phyloP scores from a whole-genome alignment of 306 rosid genomes.

The Spatholobus suberectus region DNA sequence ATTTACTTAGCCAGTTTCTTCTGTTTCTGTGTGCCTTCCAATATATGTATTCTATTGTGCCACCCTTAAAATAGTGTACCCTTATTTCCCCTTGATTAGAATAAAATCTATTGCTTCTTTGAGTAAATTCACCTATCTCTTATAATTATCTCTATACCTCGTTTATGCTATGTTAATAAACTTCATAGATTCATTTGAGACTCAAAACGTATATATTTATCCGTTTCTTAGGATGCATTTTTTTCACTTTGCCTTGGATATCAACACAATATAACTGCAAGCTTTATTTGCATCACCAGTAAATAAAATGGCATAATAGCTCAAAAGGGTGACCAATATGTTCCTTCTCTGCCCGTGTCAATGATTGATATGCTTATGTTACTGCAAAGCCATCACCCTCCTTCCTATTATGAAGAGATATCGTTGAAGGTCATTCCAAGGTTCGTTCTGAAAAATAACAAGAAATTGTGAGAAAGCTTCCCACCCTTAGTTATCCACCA shows the following conservation, averaged over 20 bases:
- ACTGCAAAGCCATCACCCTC: conserved; percentile 21
- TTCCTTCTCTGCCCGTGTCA: neutral
- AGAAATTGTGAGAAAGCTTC: neutral
- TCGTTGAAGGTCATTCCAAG: neutral
- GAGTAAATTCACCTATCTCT: conserved; percentile 1
- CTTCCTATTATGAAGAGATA: conserved; percentile 9
- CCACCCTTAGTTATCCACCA: neutral
- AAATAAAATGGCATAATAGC: neutral
- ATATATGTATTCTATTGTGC: conserved; percentile 12
- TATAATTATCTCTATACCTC: neutral
- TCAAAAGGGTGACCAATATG: conserved; percentile 2
- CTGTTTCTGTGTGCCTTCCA: conserved; percentile 4
- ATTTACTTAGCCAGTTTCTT: neutral
- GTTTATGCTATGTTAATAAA: neutral
- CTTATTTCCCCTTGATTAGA: neutral
- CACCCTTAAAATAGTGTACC: conserved; percentile 1
- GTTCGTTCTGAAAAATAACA: conserved; percentile 21
- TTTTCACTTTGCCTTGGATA: neutral
- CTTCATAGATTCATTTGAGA: neutral
- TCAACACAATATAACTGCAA: neutral
- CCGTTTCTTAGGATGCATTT: neutral
- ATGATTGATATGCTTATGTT: conserved; percentile 25
- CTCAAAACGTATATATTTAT: neutral
- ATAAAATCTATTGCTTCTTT: conserved; percentile 7
- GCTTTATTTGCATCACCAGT: neutral